Evolutionary conservation across 225 moss, liverwort and hornwort genomes (phyloP), one percentile per base, ranked within the genome.

Genomic region (Bryoerythrophyllum caledonicum): DNA sequence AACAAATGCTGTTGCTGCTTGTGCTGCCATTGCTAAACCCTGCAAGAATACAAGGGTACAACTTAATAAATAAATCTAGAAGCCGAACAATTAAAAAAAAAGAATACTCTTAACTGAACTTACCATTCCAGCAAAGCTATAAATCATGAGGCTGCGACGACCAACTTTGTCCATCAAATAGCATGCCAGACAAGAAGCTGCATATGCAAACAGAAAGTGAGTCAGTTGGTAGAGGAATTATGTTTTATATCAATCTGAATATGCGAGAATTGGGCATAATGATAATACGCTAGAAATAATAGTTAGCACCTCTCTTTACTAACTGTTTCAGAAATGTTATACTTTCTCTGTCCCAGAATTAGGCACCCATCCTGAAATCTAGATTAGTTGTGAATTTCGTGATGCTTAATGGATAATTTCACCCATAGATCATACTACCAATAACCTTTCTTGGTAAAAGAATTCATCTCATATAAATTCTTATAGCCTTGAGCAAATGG

Each of bases 71-170:
- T 51, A 38, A 8, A 48, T 13, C 8, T 24, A 14, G 21, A 40
- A 21, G 28, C 10, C 13, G 6, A 28, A 37, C 7, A 8, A 4
- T 11, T 8, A n/a, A 23, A 20, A 23, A 10, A 55, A 38, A 38
- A 8, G 38, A 8, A 38, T 10, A 38, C 38, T 28, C 41, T 37
- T 4, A 37, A 20, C 25, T 53, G 2, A 14, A 12, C 80, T 76
- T 56, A 90, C 96, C 96, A 96, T 96, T 79, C 96, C 96, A 61
- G 83, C 76, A 62, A 94, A 96, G 60, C 96, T 96, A 21, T 83
- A 91, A 19, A 96, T 75, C 84, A 96, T 83, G 10, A 96, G 85
- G 16, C 75, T 91, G 3, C 91, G 88, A 57, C 96, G 86, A 53
- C 96, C 96, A 64, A 94, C 88, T 76, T 82, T 92, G 27, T 96